A percentile compares a stretch with the other conserved stretches of the same genome.
These are phyloP conservation scores for Verticillium dahliae DNA, from an alignment of 2,329 filamentous ascomycete genomes.

Conservation along the genomic window DNA sequence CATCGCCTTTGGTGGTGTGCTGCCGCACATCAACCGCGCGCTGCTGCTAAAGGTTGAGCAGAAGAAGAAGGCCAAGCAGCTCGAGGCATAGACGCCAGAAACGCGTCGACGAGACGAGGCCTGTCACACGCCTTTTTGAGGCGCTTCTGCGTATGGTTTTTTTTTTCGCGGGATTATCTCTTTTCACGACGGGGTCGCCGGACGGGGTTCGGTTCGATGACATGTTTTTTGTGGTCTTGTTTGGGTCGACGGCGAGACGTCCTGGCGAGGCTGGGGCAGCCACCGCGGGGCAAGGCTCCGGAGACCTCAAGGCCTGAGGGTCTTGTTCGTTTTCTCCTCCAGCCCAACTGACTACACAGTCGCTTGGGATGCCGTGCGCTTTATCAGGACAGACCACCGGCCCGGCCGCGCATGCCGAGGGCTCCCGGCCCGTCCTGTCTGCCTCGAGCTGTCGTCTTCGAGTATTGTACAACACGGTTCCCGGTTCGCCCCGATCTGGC, in stretches of 20 bases:
- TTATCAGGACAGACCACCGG: neutral
- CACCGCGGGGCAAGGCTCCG: neutral
- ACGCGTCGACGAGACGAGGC: neutral
- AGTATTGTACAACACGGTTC: neutral
- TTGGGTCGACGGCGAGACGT: neutral
- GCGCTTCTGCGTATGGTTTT: slow-evolving; percentile 10
- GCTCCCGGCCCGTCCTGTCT: neutral
- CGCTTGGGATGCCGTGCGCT: neutral
- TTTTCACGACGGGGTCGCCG: neutral
- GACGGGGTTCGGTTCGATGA: slow-evolving; percentile 7
- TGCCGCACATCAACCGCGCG: slow-evolving; percentile 98
- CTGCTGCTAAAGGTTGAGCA: slow-evolving; percentile 93
- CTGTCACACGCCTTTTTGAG: slow-evolving; percentile 14
- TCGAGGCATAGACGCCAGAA: slow-evolving; percentile 9
- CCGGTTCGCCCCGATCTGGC: neutral
- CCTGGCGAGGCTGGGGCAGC: neutral
- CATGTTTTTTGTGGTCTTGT: neutral
- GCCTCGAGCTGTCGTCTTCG: neutral
- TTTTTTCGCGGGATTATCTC: neutral
- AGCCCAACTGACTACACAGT: neutral
- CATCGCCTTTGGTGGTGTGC: slow-evolving; percentile 95
- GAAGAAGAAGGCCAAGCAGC: slow-evolving; percentile 76
- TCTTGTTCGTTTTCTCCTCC: neutral
- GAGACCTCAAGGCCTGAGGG: neutral
- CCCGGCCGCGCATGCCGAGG: neutral